A percentile compares a stretch with the other conserved stretches of the same genome.
Conservation (phyloP, 1,284 basidiomycete genomes). For the Ceratobasidium sp. region DNA sequence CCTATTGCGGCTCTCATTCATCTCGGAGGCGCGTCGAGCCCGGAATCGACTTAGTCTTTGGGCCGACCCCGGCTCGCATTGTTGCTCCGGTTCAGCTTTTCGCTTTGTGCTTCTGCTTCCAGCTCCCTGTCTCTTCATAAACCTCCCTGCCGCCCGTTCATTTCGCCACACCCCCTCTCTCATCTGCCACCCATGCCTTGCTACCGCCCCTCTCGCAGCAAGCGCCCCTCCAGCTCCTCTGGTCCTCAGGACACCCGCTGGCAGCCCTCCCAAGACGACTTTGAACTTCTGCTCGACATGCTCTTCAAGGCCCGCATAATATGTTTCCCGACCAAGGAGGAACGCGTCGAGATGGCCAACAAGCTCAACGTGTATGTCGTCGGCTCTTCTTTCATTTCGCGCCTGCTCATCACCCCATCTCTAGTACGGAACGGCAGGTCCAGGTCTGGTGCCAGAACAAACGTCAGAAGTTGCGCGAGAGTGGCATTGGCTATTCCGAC, state of each 20-base stretch:
- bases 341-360: conserved; percentile 41
- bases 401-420: conserved; percentile 13
- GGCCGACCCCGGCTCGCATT: conserved; percentile 21
- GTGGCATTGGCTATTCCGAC: conserved; percentile 36
- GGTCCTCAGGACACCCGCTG: conserved; percentile 38
- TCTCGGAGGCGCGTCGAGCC: conserved; percentile 2
- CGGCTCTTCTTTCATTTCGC: conserved; percentile 1
- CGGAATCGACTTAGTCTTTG: no score
- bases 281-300: conserved; percentile 42
- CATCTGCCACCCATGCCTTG: conserved; percentile 43
- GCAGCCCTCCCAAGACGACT: conserved; percentile 41
- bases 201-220: conserved; percentile 39
- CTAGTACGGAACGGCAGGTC: conserved; percentile 35
- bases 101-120: conserved; percentile 19
- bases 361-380: conserved; percentile 32
- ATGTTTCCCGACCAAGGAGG: conserved; percentile 40
- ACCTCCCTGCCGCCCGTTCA: conserved; percentile 12
- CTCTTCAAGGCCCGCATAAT: conserved; percentile 40
- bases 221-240: conserved; percentile 24
- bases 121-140: background rate
- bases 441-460: conserved; percentile 43
- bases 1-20: conserved; percentile 33
- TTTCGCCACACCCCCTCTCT: conserved; percentile 33
- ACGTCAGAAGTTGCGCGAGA: conserved; percentile 40
- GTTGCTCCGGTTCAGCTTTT: conserved; percentile 32